Conservation (phyloP, 2,329 filamentous ascomycete genomes). For the Cephalotrichum gorgonifer region DNA sequence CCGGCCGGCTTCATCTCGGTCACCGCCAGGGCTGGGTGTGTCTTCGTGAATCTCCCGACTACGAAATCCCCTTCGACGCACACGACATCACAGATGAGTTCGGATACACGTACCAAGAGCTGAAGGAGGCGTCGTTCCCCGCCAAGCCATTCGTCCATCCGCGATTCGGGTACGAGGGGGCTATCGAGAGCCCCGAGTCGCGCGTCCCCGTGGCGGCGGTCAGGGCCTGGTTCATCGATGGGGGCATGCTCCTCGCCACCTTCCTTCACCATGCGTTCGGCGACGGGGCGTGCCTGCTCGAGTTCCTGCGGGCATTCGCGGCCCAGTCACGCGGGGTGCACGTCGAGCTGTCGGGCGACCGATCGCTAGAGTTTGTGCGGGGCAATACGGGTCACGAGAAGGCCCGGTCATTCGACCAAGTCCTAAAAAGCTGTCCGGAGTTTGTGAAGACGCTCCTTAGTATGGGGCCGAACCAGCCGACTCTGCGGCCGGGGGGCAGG, state of each 20-base stretch:
- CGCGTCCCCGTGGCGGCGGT: conserved; percentile 26
- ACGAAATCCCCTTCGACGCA: conserved; percentile 13
- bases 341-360: conserved; percentile 11
- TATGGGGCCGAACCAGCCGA: conserved; percentile 23
- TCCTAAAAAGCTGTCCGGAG: conserved; percentile 25
- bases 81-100: conserved; percentile 12
- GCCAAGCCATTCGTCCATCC: conserved; percentile 18
- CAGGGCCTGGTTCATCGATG: conserved; percentile 24
- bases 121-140: conserved; percentile 17
- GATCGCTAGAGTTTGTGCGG: conserved; percentile 13
- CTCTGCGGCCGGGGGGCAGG: conserved; percentile 15
- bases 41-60: conserved; percentile 9
- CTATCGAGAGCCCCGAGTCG: not conserved
- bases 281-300: conserved; percentile 27
- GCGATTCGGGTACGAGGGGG: conserved; percentile 10
- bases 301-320: conserved; percentile 28
- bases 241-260: conserved; percentile 27
- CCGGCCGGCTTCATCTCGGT: conserved; percentile 15
- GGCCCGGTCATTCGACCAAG: conserved; percentile 11
- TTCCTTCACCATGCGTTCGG: conserved; percentile 30
- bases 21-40: conserved; percentile 10
- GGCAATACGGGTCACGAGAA: not conserved
- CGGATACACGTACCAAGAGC: conserved; percentile 14
- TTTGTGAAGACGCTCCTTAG: conserved; percentile 20
- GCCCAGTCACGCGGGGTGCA: conserved; percentile 8